A percentile compares a stretch with the other conserved stretches of the same genome.
Evolutionary conservation across 345 rosid genomes (phyloP).

Genomic region (Citrus medica): DNA sequence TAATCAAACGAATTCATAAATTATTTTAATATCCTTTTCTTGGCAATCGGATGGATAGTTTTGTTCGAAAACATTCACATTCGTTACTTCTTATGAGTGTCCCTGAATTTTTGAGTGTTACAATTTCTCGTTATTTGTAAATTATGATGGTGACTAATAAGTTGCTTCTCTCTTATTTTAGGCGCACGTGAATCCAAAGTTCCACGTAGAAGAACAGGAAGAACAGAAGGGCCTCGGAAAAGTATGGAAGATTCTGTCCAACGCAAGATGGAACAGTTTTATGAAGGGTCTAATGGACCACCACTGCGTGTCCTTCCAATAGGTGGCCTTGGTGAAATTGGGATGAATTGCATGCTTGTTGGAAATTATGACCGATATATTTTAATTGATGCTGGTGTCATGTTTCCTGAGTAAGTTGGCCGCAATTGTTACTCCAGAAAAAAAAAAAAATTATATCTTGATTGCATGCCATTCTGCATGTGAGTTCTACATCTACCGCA

Average conservation of each 20-base stretch:
- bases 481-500: not conserved
- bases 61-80: not conserved
- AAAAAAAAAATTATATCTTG: constrained; percentile 5
- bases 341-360: constrained; percentile 99
- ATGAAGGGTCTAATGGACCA: constrained; percentile 89
- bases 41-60: not conserved
- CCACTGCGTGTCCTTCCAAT: constrained; percentile 95
- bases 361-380: constrained; percentile 93
- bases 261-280: constrained; percentile 95
- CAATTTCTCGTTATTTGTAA: not conserved
- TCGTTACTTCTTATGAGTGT: not conserved
- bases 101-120: not conserved
- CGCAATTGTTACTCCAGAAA: not conserved
- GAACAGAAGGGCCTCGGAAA: constrained; percentile 77
- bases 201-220: constrained; percentile 51
- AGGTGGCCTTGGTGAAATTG: constrained; percentile 98
- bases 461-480: constrained; percentile 6
- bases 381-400: constrained; percentile 88
- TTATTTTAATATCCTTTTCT: not conserved
- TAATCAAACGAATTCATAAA: not conserved
- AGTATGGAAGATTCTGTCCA: constrained; percentile 96
- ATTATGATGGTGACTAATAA: not conserved
- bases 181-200: constrained; percentile 45
- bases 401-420: constrained; percentile 94
- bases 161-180: constrained; percentile 19